These are phyloP conservation scores for Apiospora arundinis DNA, from an alignment of 2,329 filamentous ascomycete species.

Conservation along the genomic window DNA sequence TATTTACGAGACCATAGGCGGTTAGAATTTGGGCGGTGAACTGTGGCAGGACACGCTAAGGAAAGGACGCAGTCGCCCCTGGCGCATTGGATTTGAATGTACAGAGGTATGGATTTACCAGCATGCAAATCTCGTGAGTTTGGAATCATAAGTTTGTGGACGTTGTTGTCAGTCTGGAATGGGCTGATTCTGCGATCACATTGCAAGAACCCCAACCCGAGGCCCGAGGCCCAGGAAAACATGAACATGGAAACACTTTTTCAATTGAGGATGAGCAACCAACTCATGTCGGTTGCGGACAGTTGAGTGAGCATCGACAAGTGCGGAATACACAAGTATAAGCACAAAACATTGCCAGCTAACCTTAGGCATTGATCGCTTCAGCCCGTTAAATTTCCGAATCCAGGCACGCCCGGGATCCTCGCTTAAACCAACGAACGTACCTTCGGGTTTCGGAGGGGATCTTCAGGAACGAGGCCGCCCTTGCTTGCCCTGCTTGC, in stretches of 20 bases:
- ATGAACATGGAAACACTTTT: not conserved
- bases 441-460: slow-evolving; percentile 1
- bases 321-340: too few species aligned
- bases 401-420: slow-evolving; percentile 8
- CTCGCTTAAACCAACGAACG: not conserved
- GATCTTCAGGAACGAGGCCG: slow-evolving; percentile 5
- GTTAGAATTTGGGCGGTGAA: slow-evolving; percentile 37
- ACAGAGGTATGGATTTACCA: not conserved
- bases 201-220: not conserved
- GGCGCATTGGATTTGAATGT: not conserved
- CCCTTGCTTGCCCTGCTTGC: not conserved
- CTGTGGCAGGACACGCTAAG: slow-evolving; percentile 24
- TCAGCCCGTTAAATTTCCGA: not conserved
- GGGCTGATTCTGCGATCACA: slow-evolving; percentile 4
- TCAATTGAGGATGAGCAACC: not conserved
- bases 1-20: too few species aligned
- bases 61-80: not conserved
- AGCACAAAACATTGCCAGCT: not conserved
- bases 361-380: not conserved
- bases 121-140: not conserved
- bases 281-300: too few species aligned
- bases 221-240: not conserved
- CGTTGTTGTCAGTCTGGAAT: not conserved
- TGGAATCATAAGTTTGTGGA: not conserved
- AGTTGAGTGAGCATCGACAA: too few species aligned